These are phyloP conservation scores for Chrysosporium queenslandicum DNA, from an alignment of 2,329 filamentous ascomycete genomes.

Conservation along the genomic window DNA sequence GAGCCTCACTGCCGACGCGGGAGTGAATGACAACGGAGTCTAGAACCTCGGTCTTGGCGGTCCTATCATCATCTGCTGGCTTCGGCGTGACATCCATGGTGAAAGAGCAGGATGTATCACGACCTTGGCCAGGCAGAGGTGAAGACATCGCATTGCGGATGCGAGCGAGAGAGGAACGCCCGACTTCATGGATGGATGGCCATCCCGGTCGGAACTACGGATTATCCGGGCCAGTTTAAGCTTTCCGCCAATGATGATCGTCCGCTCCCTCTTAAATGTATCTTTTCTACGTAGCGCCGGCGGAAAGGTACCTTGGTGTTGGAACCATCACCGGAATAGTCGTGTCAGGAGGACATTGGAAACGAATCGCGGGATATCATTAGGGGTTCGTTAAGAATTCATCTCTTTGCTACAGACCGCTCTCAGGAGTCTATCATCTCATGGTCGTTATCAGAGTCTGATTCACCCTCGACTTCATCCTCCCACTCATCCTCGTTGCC, in stretches of 20 bases:
- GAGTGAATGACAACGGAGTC: conserved; percentile 7
- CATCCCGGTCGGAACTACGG: not conserved
- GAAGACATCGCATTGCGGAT: conserved; percentile 19
- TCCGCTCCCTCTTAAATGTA: too few species aligned
- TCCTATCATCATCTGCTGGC: conserved; percentile 3
- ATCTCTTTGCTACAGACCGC: not conserved
- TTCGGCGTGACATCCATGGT: conserved; percentile 34
- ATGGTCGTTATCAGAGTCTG: conserved; percentile 35
- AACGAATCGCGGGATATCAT: not conserved
- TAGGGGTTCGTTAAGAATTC: not conserved
- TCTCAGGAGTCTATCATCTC: conserved; percentile 46
- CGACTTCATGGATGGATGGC: not conserved
- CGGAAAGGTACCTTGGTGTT: not conserved
- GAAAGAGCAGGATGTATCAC: conserved; percentile 23
- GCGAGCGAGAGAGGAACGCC: too few species aligned
- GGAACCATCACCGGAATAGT: too few species aligned
- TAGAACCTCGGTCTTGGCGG: conserved; percentile 1
- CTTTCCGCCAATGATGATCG: not conserved
- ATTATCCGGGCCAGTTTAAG: not conserved
- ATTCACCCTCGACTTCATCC: conserved; percentile 47
- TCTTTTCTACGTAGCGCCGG: not conserved
- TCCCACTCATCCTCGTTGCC: conserved; percentile 40
- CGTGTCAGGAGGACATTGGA: too few species aligned
- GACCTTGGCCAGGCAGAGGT: conserved; percentile 17
- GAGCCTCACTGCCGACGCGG: conserved; percentile 1